Conservation (phyloP, 176 grass and related monocot species). For the Carex cristatella region DNA sequence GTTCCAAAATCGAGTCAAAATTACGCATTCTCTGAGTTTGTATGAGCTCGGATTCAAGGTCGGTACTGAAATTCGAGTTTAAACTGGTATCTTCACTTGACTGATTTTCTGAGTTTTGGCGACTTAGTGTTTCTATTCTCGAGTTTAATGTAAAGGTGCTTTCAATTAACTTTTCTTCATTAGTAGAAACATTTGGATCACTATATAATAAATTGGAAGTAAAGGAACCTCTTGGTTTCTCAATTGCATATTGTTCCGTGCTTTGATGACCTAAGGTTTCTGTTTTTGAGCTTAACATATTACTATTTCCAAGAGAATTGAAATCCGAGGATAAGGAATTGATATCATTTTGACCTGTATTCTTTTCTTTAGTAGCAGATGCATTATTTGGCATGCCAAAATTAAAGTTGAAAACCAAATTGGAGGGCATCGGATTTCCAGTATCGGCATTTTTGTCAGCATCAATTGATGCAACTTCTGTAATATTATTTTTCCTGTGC, state of each 20-base stretch:
- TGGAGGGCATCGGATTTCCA: not conserved
- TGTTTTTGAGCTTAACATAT: not conserved
- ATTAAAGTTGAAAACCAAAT: not conserved
- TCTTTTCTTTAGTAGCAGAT: slow-evolving; percentile 4
- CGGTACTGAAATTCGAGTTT: not conserved
- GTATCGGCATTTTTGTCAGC: not conserved
- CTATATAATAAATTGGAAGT: not conserved
- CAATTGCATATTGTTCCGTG: not conserved
- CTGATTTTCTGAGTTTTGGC: slow-evolving; percentile 2
- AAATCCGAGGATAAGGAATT: not conserved
- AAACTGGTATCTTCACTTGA: not conserved
- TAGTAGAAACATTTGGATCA: slow-evolving; percentile 5
- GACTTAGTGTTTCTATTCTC: slow-evolving; percentile 5
- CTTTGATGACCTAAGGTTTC: not conserved
- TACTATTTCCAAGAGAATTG: not conserved
- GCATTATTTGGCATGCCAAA: not conserved
- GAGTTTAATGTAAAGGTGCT: not conserved
- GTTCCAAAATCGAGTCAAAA: not conserved
- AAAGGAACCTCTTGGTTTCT: not conserved
- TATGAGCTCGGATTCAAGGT: not conserved
- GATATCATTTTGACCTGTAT: not conserved
- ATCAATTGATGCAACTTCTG: slow-evolving; percentile 11
- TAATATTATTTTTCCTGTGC: not conserved
- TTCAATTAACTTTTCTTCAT: slow-evolving; percentile 12
- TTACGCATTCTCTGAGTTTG: not conserved